Evolutionary conservation across 768 basidiomycete genomes (phyloP), one percentile per base, ranked within the genome.

Genomic region (Lanmaoa pseudosensibilis): DNA sequence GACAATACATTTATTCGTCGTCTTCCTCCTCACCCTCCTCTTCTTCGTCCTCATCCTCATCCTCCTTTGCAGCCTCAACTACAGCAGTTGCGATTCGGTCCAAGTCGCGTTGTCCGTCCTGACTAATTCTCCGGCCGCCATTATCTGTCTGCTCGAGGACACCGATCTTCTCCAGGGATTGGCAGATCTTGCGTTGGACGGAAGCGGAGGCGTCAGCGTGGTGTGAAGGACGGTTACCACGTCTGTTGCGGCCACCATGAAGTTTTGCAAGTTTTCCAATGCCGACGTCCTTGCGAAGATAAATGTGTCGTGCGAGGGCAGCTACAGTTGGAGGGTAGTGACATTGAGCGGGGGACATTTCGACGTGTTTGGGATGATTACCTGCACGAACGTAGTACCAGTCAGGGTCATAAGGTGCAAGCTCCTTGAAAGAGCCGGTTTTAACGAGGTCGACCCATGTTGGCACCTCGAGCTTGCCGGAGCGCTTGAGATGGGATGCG

Each of bases 311-410:
- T 77, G 96, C 96, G 68, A 98, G 78, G 62, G 95, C 92, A 73
- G 95, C 95, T 97, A 68, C 34, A 33, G 23, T 47, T 54, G 2
- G 16, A 12, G 13, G 13, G 27, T 33, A 32, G 6, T 37, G 12
- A 30, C 4, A 1, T 18, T 57, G 46, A 58, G 48, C 25, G 11
- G 44, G 18, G 5, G 7, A 36, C 1, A 33, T 18, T 23, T 46
- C 11, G 36, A 37, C 2, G 25, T 19, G 38, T 13, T 39, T 0
- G 21, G 33, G 6, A 41, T 25, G 83, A 86, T 73, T 70, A 97
- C 95, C 95, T 78, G 96, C 92, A 69, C 97, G 93, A 74, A 96
- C 83, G 79, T 98, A 99, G 84, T 87, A 99, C 97, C 97, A 99
- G 77, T 99, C 97, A 41, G 93, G 91, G 77, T 98, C 94, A 79